Evolutionary conservation across 1,139 yeast genomes (phyloP), one percentile per base, ranked within the genome.

Genomic region (Insectozyma bohioensis): DNA sequence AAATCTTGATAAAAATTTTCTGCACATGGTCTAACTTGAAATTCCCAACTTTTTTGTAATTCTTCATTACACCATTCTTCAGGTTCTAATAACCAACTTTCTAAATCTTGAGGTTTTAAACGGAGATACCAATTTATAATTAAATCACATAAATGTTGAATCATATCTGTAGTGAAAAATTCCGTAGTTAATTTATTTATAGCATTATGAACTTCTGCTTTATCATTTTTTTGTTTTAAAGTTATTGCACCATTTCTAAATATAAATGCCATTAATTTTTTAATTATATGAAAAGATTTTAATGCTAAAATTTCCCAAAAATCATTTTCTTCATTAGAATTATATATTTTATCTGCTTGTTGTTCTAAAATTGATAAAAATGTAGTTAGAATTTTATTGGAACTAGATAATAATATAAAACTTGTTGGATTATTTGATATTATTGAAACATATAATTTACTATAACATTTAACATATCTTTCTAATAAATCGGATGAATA

Each of bases 51-150:
- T 6, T 79, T 68, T 26, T 82, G 75, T 37, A 81, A 63, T 46
- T 88, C 95, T 51, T 85, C 95, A 42, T 80, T 80, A 20, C 86
- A 79, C 87, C 95, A 92, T 51, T 86, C 96, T 55, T 88, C 97
- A 0, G 97, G 96, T 40, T 87, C 95, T 20, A 74, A 57, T 10
- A 67, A 57, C 97, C 97, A 92, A 29, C 76, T 65, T 46, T 85
- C 95, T 31, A 90, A 59, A 51, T 90, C 97, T 1, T 74, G 60
- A 0, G 90, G 85, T 35, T 80, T 76, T 30, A 90, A 58, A 35
- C 81, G 74, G 43, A 92, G 67, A 52, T 86, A 90, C 77, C 83
- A 80, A 23, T 72, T 70, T 37, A 87, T 79, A 21, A 88, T 62
- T 20, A 84, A 60, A 41, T 83, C 83, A 15, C 87, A 74, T 14